Evolutionary conservation across 768 basidiomycete species (phyloP), one percentile per base, ranked within the genome.

Genomic region (Glaciozyma martinii): DNA sequence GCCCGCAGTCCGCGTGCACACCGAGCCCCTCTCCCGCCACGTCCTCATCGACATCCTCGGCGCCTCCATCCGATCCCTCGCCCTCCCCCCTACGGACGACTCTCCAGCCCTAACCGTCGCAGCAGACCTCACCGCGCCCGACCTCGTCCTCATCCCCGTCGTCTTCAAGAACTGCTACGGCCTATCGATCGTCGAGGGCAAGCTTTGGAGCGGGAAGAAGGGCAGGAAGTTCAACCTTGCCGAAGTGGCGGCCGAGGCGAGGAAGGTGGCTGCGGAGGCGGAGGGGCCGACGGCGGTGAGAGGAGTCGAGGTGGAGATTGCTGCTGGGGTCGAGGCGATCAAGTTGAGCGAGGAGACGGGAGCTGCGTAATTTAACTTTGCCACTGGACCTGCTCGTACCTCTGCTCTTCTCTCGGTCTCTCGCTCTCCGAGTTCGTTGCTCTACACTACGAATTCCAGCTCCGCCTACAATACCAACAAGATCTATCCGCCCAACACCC

Each of bases 141-240:
- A 70, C 52, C 56, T 70, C 44, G 68, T 70, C 42, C 27, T 70
- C n/a, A 47, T 70, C 19, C 65, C 68, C 23, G 61, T 53, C 52
- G 68, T 70, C 13, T 40, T 70, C n/a, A 61, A 59, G 47, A 66
- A 63, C 60, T 54, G 57, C 19, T 70, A 60, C 42, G 65, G 65
- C 13, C 25, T 70, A 29, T 61, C 62, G n/a, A 25, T 70, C 46
- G 68, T 70, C 60, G 65, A 70, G 53, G 68, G 68, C 13, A 52
- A 25, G 12, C 19, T 66, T 32, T 70, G 68, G 68, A 58, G 52
- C 19, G 62, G 56, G 25, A 66, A 66, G 49, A 66, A 40, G 33
- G 62, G 57, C 15, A 66, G 61, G 33, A 70, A 70, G 43, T 70
- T 70, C 49, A 70, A 70, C 37, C 15, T 70, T 13, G 68, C 61